Percentiles rank a stretch among this genome's conserved stretches.
Conservation (phyloP, 495 filamentous ascomycete species). For the Acidomyces sp. region DNA sequence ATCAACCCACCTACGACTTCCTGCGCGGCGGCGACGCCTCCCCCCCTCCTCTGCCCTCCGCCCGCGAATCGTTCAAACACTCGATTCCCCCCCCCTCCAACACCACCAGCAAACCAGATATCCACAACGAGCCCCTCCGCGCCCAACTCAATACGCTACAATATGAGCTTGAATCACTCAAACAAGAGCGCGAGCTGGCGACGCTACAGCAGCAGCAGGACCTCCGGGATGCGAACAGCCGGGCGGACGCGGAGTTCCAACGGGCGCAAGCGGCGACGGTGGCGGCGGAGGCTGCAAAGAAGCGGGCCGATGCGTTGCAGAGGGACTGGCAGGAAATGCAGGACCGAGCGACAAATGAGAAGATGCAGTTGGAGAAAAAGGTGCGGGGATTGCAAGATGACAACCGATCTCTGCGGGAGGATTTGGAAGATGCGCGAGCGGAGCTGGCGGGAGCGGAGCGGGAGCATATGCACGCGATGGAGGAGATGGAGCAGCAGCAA, state of each 20-base stretch:
- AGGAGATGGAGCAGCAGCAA: constrained; percentile 59
- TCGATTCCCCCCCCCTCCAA: too few species aligned
- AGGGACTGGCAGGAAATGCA: constrained; percentile 59
- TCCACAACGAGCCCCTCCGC: constrained; percentile 50
- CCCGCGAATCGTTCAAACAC: constrained; percentile 30
- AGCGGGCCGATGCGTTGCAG: constrained; percentile 58
- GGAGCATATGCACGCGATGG: constrained; percentile 51
- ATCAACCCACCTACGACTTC: constrained; percentile 50
- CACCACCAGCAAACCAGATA: constrained; percentile 25
- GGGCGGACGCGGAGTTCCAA: constrained; percentile 70
- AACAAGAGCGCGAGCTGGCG: constrained; percentile 73
- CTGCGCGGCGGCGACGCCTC: constrained; percentile 36
- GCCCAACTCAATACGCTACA: constrained; percentile 53
- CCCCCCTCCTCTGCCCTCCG: constrained; percentile 23
- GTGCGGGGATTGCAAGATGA: constrained; percentile 60
- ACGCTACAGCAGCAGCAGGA: constrained; percentile 70
- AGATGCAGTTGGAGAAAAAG: constrained; percentile 55
- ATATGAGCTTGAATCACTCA: constrained; percentile 60
- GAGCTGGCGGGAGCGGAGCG: constrained; percentile 59
- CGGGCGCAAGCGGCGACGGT: constrained; percentile 63
- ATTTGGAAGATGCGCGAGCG: constrained; percentile 59
- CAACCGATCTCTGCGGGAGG: constrained; percentile 57
- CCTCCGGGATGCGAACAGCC: constrained; percentile 56
- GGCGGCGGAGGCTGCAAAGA: constrained; percentile 49
- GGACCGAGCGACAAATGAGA: constrained; percentile 53